Evolutionary conservation across 192 early-diverging fungal genomes (phyloP), one percentile per base, ranked within the genome.

Genomic region (Rhizophagus clarus): DNA sequence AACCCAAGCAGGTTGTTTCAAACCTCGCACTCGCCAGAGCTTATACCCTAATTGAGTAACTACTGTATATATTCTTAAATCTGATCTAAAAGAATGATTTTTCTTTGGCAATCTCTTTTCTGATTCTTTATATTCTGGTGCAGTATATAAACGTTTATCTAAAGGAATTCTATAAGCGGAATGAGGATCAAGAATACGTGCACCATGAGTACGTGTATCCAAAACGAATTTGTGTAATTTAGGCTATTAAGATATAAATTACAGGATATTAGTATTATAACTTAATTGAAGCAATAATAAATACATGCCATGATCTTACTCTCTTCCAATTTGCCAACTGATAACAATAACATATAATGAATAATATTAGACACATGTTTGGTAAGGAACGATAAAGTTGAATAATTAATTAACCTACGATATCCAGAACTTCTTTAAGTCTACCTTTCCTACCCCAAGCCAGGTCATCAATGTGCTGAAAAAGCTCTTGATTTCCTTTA

Each of bases 21-120:
- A 85, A 28, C 87, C 87, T 75, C 85, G 70, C 14, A 84, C 79
- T 51, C 85, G 77, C 61, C 79, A 78, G n/a, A 88, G 82, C n/a
- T 32, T 74, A 47, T 81, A 83, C 5, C 87, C 87, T 47, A 80
- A 80, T 14, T 81, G 31, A 26, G 83, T 82, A 6, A 74, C 75
- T 10, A 84, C 82, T 62, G 82, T 76, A 15, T 81, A 78, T 12
- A 61, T 80, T 12, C 69, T 51, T 56, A 83, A 76, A 24, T 80
- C 74, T 42, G 75, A 29, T 40, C 81, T 80, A 15, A 61, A 80
- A 8, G 80, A 79, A 67, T 82, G 80, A 64, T 82, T 83, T 28
- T 56, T 61, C 37, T 51, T 42, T 24, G 37, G 10, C n/a, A 32
- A 28, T 47, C 8, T 73, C 31, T 42, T 42, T 60, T 61, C 24